Conservation (phyloP, 768 basidiomycete genomes). For the Galerina sulciceps region DNA sequence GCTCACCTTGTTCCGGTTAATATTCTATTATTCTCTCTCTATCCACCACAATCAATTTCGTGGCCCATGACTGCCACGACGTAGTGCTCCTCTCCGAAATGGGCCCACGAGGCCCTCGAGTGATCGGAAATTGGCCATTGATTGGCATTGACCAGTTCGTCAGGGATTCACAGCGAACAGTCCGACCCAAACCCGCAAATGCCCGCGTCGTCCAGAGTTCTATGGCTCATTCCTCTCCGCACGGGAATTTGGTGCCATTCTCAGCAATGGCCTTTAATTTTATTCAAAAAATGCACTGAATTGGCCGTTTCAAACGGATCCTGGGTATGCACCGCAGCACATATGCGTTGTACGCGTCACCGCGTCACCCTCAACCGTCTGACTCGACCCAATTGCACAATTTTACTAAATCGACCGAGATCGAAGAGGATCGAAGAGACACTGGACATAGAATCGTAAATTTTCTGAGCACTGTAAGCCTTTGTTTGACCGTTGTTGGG, state of each 20-base stretch:
- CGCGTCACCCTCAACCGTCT: neutral
- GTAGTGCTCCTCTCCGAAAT: neutral
- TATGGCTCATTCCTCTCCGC: neutral
- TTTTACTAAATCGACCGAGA: conserved; percentile 4
- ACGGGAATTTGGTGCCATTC: neutral
- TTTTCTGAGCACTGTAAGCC: neutral
- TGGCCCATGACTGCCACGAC: neutral
- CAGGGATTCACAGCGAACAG: neutral
- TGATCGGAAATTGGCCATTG: conserved; percentile 9
- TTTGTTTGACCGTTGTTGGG: neutral
- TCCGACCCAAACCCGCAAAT: conserved; percentile 6
- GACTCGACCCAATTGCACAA: conserved; percentile 8
- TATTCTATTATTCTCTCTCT: conserved; percentile 7
- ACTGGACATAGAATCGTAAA: neutral
- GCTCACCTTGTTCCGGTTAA: conserved; percentile 12
- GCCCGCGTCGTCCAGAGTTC: neutral
- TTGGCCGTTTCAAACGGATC: conserved; percentile 5
- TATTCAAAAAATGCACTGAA: neutral
- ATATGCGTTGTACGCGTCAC: neutral
- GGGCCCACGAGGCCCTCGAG: neutral
- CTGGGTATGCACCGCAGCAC: conserved; percentile 4
- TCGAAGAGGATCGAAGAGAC: neutral
- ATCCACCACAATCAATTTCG: neutral
- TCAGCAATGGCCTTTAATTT: neutral
- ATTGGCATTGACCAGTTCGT: neutral